phyloP scores from a whole-genome alignment of 176 grass and related monocot genomes.

The Alloteropsis semialata region DNA sequence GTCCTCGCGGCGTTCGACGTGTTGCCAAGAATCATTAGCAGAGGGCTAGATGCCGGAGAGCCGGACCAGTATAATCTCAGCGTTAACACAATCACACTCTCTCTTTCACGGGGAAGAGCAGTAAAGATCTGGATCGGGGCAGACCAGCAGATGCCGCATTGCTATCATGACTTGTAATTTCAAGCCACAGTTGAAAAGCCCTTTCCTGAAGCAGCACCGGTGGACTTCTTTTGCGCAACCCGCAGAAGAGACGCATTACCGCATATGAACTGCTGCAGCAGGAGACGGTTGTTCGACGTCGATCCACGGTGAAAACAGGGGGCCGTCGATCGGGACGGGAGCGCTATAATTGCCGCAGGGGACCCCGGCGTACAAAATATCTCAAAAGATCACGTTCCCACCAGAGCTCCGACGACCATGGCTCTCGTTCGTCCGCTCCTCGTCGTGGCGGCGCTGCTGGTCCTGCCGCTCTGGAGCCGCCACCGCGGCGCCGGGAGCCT shows the following conservation, averaged over 20 bases:
- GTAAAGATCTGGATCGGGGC: background rate
- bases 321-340: background rate
- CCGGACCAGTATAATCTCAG: background rate
- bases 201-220: background rate
- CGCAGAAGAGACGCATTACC: no score
- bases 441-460: conserved; percentile 22
- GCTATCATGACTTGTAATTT: background rate
- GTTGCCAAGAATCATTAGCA: background rate
- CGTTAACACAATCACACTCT: background rate
- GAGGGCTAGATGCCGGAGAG: background rate
- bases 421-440: background rate
- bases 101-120: background rate
- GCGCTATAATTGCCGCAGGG: background rate
- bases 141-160: background rate
- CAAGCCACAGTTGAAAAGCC: background rate
- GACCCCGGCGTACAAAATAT: background rate
- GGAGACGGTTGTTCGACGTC: background rate
- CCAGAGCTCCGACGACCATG: background rate
- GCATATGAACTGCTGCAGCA: background rate
- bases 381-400: background rate
- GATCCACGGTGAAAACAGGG: background rate
- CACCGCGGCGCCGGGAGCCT: background rate
- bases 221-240: background rate
- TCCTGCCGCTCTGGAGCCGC: background rate
- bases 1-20: background rate